Evolutionary conservation across 1,139 yeast genomes (phyloP).

Genomic region (Pichia sp.): DNA sequence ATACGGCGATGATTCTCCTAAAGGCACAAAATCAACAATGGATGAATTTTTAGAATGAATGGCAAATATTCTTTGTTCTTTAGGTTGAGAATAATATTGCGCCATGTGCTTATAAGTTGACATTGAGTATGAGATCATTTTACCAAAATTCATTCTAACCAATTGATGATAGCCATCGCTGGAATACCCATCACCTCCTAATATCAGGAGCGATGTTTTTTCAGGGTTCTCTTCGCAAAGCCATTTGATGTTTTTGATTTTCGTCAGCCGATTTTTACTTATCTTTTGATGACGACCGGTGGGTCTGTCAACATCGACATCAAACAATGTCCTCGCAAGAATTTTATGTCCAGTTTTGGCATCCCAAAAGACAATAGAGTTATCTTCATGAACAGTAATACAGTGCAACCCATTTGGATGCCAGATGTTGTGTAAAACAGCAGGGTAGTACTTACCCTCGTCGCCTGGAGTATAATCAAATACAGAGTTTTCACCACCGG

Average conservation of each 20-base stretch:
- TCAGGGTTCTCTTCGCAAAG: constrained; percentile 75
- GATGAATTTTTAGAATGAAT: constrained; percentile 33
- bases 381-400: constrained; percentile 71
- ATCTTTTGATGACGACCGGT: constrained; percentile 16
- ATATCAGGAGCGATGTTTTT: constrained; percentile 60
- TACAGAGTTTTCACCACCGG: constrained; percentile 52
- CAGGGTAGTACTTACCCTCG: constrained; percentile 33
- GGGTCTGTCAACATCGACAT: constrained; percentile 55
- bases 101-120: constrained; percentile 83
- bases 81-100: constrained; percentile 62
- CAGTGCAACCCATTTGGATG: constrained; percentile 92
- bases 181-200: constrained; percentile 53
- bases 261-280: constrained; percentile 28
- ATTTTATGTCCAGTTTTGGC: constrained; percentile 64
- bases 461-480: constrained; percentile 19
- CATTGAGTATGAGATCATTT: constrained; percentile 67
- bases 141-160: constrained; percentile 68
- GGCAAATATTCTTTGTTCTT: constrained; percentile 46
- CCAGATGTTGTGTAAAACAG: constrained; percentile 57
- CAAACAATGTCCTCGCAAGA: constrained; percentile 66
- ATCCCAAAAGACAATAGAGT: constrained; percentile 89
- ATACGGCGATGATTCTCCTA: constrained; percentile 53
- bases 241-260: constrained; percentile 50
- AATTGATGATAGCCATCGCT: constrained; percentile 44
- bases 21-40: constrained; percentile 39